These are phyloP conservation scores for Aspergillus nomiae DNA, from an alignment of 2,329 filamentous ascomycete genomes.

Conservation along the genomic window DNA sequence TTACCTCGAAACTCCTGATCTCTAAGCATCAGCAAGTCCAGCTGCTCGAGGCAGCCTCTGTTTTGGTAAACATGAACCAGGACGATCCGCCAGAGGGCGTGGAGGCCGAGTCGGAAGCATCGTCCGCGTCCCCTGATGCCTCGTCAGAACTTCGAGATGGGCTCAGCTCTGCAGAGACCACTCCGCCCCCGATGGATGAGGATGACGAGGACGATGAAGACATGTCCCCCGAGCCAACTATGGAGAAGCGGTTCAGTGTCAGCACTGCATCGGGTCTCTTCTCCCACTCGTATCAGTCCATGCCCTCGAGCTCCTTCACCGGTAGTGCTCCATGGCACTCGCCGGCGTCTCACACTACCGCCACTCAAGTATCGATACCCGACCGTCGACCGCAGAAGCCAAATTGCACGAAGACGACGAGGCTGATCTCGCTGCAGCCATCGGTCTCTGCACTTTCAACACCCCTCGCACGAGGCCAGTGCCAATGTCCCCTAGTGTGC, in stretches of 20 bases:
- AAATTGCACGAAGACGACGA: conserved; percentile 79
- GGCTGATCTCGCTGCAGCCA: conserved; percentile 82
- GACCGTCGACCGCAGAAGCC: conserved; percentile 77
- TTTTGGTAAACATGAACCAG: conserved; percentile 85
- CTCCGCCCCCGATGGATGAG: conserved; percentile 79
- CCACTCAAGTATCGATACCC: conserved; percentile 73
- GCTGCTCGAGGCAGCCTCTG: conserved; percentile 93
- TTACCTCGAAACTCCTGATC: conserved; percentile 95
- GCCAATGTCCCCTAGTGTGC: conserved; percentile 70
- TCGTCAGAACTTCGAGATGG: conserved; percentile 75
- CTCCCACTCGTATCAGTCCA: conserved; percentile 81
- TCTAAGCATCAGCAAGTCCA: conserved; percentile 99
- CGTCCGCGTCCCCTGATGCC: conserved; percentile 77
- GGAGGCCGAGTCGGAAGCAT: conserved; percentile 74
- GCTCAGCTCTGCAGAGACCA: conserved; percentile 86
- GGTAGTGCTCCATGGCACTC: conserved; percentile 54
- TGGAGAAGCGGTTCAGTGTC: conserved; percentile 60
- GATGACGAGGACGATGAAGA: conserved; percentile 39
- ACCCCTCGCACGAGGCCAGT: conserved; percentile 70
- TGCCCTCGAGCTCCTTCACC: conserved; percentile 58
- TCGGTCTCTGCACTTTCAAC: conserved; percentile 85
- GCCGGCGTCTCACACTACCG: conserved; percentile 61
- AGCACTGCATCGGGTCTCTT: conserved; percentile 49
- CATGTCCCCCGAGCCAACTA: conserved; percentile 52
- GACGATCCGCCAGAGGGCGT: conserved; percentile 66